Conservation (phyloP, 768 basidiomycete species). For the Neoboletus brunneissimus region DNA sequence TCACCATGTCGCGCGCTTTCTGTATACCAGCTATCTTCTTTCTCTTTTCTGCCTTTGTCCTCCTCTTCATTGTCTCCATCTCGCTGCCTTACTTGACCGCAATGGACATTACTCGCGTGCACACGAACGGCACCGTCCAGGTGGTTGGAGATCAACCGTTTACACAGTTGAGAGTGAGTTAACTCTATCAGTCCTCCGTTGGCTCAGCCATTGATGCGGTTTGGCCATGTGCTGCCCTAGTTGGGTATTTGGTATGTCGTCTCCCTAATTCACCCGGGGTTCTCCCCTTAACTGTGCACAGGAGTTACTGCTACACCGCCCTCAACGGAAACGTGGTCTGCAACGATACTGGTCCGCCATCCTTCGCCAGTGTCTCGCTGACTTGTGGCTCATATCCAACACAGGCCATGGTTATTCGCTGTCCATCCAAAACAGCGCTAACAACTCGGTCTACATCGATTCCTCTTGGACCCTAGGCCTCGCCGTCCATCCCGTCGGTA, state of each 20-base stretch:
- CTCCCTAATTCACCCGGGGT: background rate
- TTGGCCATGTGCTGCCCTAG: constrained; percentile 34
- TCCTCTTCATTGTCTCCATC: constrained; percentile 65
- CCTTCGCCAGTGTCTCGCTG: background rate
- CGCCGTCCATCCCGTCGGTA: constrained; percentile 73
- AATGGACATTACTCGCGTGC: constrained; percentile 63
- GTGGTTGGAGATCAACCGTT: constrained; percentile 28
- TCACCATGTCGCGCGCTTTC: constrained; percentile 46
- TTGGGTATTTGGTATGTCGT: constrained; percentile 64
- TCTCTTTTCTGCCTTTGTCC: constrained; percentile 58
- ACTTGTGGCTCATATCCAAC: background rate
- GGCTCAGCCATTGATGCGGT: background rate
- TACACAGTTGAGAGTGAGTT: constrained; percentile 54
- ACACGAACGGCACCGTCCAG: constrained; percentile 39
- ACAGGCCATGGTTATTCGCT: constrained; percentile 58
- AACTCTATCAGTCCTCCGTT: background rate
- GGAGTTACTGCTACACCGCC: constrained; percentile 61
- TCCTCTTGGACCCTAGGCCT: constrained; percentile 72
- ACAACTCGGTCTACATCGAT: constrained; percentile 39
- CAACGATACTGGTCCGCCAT: constrained; percentile 40
- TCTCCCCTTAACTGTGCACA: constrained; percentile 25
- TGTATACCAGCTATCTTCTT: constrained; percentile 61
- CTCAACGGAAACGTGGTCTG: constrained; percentile 42
- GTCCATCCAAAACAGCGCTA: constrained; percentile 20
- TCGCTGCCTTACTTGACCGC: constrained; percentile 68